Evolutionary conservation across 306 rosid genomes (phyloP).

Genomic region (Citrullus colocynthis): DNA sequence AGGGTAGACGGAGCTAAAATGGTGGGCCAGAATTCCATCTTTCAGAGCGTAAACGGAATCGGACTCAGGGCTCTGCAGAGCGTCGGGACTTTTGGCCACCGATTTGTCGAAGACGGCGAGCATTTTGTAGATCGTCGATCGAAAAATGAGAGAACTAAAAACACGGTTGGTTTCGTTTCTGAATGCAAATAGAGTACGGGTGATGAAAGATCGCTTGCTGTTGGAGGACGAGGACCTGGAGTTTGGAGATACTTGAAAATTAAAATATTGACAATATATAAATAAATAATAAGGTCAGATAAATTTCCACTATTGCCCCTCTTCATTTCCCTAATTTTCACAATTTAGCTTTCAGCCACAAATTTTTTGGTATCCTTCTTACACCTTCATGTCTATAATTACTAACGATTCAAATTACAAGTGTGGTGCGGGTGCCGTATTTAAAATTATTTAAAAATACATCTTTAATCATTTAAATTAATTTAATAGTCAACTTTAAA

Average conservation of each 20-base stretch:
- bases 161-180: not conserved
- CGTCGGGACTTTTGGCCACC: constrained; percentile 81
- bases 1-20: constrained; percentile 53
- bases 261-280: not conserved
- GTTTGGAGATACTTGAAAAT: not conserved
- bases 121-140: constrained; percentile 39
- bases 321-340: not conserved
- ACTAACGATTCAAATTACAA: no score
- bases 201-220: not conserved
- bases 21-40: constrained; percentile 50
- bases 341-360: not conserved
- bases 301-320: not conserved
- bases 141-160: not conserved
- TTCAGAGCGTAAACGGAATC: constrained; percentile 51
- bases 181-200: not conserved
- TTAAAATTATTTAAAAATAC: no score
- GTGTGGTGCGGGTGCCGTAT: no score
- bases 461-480: no score
- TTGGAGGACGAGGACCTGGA: not conserved
- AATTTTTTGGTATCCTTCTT: not conserved
- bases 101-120: constrained; percentile 78
- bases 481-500: no score
- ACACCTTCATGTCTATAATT: no score
- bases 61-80: constrained; percentile 49
- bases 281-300: not conserved